Conservation (phyloP, 768 basidiomycete genomes). For the Boletus rubroflammeus region DNA sequence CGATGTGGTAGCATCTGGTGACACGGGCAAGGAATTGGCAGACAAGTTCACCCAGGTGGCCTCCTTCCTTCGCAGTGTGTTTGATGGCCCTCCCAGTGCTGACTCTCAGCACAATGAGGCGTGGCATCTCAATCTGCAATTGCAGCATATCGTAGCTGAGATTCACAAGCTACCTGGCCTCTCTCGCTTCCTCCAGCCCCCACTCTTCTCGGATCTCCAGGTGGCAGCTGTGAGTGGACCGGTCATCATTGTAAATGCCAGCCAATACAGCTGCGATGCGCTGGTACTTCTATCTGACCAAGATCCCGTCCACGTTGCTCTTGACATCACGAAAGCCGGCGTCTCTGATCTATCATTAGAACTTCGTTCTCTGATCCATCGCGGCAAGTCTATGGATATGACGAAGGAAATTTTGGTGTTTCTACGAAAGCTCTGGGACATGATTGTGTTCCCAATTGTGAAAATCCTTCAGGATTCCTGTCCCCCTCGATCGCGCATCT, state of each 20-base stretch:
- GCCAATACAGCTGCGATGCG: no score
- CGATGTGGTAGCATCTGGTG: background rate
- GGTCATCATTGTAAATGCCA: no score
- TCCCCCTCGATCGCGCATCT: no score
- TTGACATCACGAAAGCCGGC: no score
- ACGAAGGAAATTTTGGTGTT: background rate
- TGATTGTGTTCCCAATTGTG: slow-evolving; percentile 16
- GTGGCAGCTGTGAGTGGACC: no score
- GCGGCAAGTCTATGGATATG: background rate
- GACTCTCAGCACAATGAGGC: background rate
- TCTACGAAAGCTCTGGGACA: slow-evolving; percentile 20
- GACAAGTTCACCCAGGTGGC: no score
- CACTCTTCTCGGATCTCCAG: no score
- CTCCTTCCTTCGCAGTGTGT: background rate
- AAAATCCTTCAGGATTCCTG: background rate
- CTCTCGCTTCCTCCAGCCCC: no score
- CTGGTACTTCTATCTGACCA: no score
- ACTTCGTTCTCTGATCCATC: background rate
- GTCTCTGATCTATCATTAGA: no score
- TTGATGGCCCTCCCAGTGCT: background rate
- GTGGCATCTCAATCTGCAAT: background rate
- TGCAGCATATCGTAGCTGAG: slow-evolving; percentile 7
- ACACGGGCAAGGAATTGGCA: background rate
- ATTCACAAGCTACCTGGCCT: slow-evolving; percentile 8
- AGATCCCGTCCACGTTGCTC: no score